A percentile compares a stretch with the other conserved stretches of the same genome.
Conservation (phyloP, 257 asterid genomes). For the Galeopsis tetrahit region DNA sequence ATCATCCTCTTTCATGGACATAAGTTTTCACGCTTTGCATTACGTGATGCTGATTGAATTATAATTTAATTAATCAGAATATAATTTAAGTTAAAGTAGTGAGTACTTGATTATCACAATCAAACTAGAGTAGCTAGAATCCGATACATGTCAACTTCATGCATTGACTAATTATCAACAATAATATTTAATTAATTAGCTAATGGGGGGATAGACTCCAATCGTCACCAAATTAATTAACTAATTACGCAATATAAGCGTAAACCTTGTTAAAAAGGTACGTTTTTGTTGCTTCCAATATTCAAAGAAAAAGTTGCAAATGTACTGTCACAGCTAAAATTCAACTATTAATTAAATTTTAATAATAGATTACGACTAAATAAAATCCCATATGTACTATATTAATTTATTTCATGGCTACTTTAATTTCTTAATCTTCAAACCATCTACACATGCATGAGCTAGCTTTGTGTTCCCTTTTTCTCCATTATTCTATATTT, state of each 20-base stretch:
- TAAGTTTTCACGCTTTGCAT: conserved; percentile 23
- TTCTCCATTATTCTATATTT: neutral
- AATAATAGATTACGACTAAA: neutral
- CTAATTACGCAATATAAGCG: neutral
- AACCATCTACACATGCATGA: conserved; percentile 1
- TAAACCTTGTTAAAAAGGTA: conserved; percentile 23
- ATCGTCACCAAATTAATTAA: conserved; percentile 20
- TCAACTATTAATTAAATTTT: neutral
- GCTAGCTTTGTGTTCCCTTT: neutral
- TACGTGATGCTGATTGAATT: conserved; percentile 27
- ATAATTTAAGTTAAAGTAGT: neutral
- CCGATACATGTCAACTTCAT: conserved; percentile 35
- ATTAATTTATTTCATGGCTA: neutral
- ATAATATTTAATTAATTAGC: conserved; percentile 3
- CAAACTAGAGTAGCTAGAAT: conserved; percentile 8
- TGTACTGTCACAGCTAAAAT: neutral
- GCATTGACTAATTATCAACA: conserved; percentile 31
- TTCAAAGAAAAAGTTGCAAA: conserved; percentile 32
- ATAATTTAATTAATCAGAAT: conserved; percentile 8
- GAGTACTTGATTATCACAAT: conserved; percentile 16
- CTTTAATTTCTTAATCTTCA: neutral
- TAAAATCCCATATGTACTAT: neutral
- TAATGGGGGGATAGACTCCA: neutral
- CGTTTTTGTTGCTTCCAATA: conserved; percentile 44
- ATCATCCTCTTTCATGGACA: neutral